Evolutionary conservation across 2,329 filamentous ascomycete genomes (phyloP).

Genomic region (Exophiala sideris): DNA sequence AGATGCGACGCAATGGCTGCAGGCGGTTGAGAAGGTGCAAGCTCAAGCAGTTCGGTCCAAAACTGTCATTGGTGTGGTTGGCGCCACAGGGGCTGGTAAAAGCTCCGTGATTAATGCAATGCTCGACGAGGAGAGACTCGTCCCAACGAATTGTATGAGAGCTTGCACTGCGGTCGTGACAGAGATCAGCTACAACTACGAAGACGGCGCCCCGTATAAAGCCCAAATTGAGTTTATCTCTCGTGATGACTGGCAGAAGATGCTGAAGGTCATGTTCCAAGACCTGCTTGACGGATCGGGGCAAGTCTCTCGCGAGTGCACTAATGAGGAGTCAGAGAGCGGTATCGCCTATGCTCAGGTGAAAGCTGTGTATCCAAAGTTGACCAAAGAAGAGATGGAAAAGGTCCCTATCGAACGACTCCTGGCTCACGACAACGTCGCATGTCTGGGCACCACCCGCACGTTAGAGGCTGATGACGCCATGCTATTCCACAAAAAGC

Average conservation of each 20-base stretch:
- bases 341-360: constrained; percentile 43
- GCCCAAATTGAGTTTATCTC: constrained; percentile 60
- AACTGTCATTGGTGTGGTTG: constrained; percentile 54
- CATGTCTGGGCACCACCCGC: constrained; percentile 48
- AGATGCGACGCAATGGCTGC: constrained; percentile 41
- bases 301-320: constrained; percentile 36
- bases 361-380: constrained; percentile 36
- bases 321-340: constrained; percentile 45
- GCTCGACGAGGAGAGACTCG: constrained; percentile 58
- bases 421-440: constrained; percentile 40
- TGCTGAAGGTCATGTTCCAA: constrained; percentile 48
- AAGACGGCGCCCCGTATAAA: constrained; percentile 44
- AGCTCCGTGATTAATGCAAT: constrained; percentile 62
- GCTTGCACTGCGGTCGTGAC: constrained; percentile 62
- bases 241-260: constrained; percentile 50
- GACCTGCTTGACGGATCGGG: constrained; percentile 48
- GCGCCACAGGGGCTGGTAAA: constrained; percentile 62
- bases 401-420: constrained; percentile 41
- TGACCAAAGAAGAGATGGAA: constrained; percentile 42
- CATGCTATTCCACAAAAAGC: constrained; percentile 42
- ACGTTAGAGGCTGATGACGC: constrained; percentile 39
- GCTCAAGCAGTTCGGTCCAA: constrained; percentile 36
- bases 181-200: constrained; percentile 57
- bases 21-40: constrained; percentile 42
- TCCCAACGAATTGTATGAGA: constrained; percentile 57